Evolutionary conservation across 2,329 filamentous ascomycete species (phyloP), one percentile per base, ranked within the genome.

Genomic region (Cladosporium colombiae): DNA sequence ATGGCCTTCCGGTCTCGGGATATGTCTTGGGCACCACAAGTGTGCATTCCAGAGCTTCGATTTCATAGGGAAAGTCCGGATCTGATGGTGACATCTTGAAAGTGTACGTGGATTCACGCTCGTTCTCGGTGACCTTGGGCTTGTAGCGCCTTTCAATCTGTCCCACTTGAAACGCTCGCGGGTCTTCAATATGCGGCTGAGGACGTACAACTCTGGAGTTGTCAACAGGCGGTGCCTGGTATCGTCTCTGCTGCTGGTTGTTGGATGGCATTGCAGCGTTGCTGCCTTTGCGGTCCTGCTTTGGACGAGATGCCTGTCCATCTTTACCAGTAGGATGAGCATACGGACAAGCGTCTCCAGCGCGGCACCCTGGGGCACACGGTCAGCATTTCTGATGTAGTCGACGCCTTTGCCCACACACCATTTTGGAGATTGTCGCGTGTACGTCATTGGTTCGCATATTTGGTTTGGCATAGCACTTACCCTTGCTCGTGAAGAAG

Each of bases 41-140:
- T 52, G 86, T 82, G 74, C 90, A 93, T 49, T 90, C 83, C 35
- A 95, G 81, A 46, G 84, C 81, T 29, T 87, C 84, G 73, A 94
- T 81, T 68, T 93, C 90, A 76, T 91, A 94, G 0, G 91, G 90
- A 72, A 95, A 94, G 73, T 95, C 91, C 0, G 91, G 91, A 74
- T 95, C 91, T 6, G 91, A 92, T 5, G 91, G 91, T 14, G 79
- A 79, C 68, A 95, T 79, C 61, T 82, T 86, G 76, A 94, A 91
- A 11, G 81, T 78, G 46, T 93, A 77, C 18, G 85, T 82, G 0
- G 85, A 86, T 3, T 81, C 82, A 58, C 85, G 83, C 67, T 84
- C 72, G 67, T 78, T 75, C 35, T 77, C 74, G 53, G 74, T 75
- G 69, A 85, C 82, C 57, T 78, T 76, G 14, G 85, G 84, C 63